A percentile compares a stretch with the other conserved stretches of the same genome.
Evolutionary conservation across 805 yeast genomes (phyloP).

Genomic region (Ascoidea asiatica): DNA sequence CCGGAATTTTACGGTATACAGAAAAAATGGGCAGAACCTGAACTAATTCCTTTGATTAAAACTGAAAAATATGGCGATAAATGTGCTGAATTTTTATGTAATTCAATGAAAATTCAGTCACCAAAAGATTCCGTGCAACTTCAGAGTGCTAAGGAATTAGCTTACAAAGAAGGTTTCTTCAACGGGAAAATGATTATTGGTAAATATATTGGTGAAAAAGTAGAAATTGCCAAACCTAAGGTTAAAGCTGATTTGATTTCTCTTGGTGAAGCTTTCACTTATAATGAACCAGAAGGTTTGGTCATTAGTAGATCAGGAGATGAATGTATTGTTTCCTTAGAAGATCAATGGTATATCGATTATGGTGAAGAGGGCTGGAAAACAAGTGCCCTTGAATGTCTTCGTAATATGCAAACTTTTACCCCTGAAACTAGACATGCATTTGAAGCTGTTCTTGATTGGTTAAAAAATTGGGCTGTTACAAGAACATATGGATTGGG

Average conservation of each 20-base stretch:
- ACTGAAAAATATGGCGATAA: slow-evolving; percentile 82
- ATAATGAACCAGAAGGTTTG: slow-evolving; percentile 85
- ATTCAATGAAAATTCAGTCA: slow-evolving; percentile 81
- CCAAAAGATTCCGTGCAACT: slow-evolving; percentile 84
- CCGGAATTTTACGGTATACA: slow-evolving; percentile 82
- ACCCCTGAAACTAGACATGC: slow-evolving; percentile 78
- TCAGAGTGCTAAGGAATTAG: slow-evolving; percentile 85
- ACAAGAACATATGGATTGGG: slow-evolving; percentile 96
- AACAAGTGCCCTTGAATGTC: slow-evolving; percentile 63
- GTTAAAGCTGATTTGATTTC: slow-evolving; percentile 73
- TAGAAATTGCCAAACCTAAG: slow-evolving; percentile 81
- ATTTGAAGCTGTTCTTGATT: slow-evolving; percentile 84
- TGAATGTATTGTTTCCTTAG: slow-evolving; percentile 89
- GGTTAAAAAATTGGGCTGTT: slow-evolving; percentile 98
- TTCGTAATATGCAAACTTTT: slow-evolving; percentile 64
- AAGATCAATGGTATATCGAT: slow-evolving; percentile 97
- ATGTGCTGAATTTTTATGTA: slow-evolving; percentile 74
- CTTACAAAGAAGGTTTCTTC: slow-evolving; percentile 94
- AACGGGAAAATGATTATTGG: slow-evolving; percentile 76
- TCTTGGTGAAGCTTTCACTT: slow-evolving; percentile 69
- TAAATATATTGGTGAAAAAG: slow-evolving; percentile 75
- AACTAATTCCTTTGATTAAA: slow-evolving; percentile 57
- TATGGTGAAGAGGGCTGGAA: slow-evolving; percentile 95
- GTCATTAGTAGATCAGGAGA: slow-evolving; percentile 95
- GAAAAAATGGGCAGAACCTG: slow-evolving; percentile 72